These are phyloP conservation scores for Termitomyces sp. DNA, from an alignment of 768 basidiomycete species.

Conservation along the genomic window DNA sequence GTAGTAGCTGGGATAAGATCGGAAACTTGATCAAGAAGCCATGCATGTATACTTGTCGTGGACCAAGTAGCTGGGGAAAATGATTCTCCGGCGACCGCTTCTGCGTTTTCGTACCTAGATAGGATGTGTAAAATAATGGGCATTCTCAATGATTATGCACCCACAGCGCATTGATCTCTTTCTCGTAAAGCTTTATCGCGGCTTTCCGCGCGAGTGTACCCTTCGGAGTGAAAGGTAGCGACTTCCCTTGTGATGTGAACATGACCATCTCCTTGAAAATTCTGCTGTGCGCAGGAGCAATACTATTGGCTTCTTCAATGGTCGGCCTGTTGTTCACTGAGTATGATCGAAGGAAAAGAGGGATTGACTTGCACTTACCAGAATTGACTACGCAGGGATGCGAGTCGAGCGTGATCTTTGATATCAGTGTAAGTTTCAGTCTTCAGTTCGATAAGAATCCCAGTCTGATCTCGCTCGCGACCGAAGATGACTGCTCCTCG, in stretches of 20 bases:
- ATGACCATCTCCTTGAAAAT: conserved; percentile 51
- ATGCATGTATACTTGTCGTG: background rate
- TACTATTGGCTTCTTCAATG: conserved; percentile 37
- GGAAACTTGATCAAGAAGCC: conserved; percentile 2
- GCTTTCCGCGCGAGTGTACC: conserved; percentile 39
- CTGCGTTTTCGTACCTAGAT: conserved; percentile 5
- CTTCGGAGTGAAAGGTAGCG: conserved; percentile 38
- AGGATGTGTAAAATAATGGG: background rate
- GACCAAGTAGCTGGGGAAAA: conserved; percentile 1
- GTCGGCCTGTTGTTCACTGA: conserved; percentile 19
- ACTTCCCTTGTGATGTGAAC: conserved; percentile 33
- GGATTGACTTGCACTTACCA: conserved; percentile 16
- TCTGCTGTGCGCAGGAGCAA: conserved; percentile 33
- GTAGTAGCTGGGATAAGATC: background rate
- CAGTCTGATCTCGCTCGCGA: conserved; percentile 21
- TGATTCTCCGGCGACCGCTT: background rate
- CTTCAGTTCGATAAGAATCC: conserved; percentile 20
- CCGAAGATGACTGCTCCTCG: conserved; percentile 33
- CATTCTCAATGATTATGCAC: background rate
- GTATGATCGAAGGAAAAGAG: background rate
- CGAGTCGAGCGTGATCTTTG: conserved; percentile 10
- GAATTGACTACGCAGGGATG: conserved; percentile 26
- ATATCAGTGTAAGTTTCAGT: conserved; percentile 16
- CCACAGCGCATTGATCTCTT: conserved; percentile 36
- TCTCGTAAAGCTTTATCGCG: conserved; percentile 30